A percentile compares a stretch with the other conserved stretches of the same genome.
phyloP scores from a whole-genome alignment of 2,329 filamentous ascomycete species.

The Claviceps sorghi region DNA sequence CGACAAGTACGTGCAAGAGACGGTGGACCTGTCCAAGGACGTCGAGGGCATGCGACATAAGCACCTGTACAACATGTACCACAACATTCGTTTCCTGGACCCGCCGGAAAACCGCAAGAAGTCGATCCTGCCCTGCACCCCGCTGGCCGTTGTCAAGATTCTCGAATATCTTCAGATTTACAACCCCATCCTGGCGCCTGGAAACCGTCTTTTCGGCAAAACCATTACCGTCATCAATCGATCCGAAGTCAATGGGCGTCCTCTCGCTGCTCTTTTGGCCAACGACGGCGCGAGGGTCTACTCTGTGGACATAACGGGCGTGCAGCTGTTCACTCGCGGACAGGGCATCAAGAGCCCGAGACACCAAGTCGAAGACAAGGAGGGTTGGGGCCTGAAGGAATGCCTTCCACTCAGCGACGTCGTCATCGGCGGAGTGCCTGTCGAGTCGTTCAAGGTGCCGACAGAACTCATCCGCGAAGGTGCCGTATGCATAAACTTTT shows the following conservation, averaged over 20 bases:
- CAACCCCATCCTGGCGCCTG: constrained; percentile 84
- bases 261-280: constrained; percentile 79
- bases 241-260: constrained; percentile 87
- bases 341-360: constrained; percentile 71
- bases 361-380: constrained; percentile 76
- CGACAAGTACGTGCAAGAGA: constrained; percentile 92
- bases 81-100: constrained; percentile 92
- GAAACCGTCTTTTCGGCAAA: constrained; percentile 83
- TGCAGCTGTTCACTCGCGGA: constrained; percentile 84
- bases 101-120: constrained; percentile 63
- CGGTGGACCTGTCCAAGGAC: constrained; percentile 79
- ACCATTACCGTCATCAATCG: constrained; percentile 95
- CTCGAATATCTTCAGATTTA: constrained; percentile 92
- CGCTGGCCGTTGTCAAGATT: constrained; percentile 91
- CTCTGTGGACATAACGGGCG: constrained; percentile 80
- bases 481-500: constrained; percentile 98
- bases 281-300: constrained; percentile 95
- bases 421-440: constrained; percentile 83
- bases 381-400: constrained; percentile 64
- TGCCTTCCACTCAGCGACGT: constrained; percentile 83
- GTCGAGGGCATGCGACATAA: constrained; percentile 89
- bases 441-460: constrained; percentile 79
- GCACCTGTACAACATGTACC: constrained; percentile 99
- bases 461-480: constrained; percentile 71
- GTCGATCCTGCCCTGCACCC: constrained; percentile 88